Evolutionary conservation across 192 early-diverging fungal genomes (phyloP).

Genomic region (Geranomyces variabilis): DNA sequence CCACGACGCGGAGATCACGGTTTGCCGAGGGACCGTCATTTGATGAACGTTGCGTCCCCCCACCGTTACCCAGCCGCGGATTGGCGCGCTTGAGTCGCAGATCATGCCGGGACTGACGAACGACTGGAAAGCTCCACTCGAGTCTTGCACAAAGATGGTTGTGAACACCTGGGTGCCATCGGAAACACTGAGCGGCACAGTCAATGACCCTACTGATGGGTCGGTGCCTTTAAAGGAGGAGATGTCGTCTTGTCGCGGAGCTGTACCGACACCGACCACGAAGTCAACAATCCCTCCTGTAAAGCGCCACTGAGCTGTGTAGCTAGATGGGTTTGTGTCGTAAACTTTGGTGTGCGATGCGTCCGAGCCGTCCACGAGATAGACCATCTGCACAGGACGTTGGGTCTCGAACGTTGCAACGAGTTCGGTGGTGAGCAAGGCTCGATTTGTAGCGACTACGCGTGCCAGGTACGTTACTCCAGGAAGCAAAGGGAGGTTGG

Average conservation of each 20-base stretch:
- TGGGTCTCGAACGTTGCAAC: neutral
- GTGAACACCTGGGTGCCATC: neutral
- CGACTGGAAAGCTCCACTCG: neutral
- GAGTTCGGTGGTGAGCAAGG: constrained; percentile 1
- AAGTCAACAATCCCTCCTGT: neutral
- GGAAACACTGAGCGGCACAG: neutral
- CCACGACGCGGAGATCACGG: constrained; percentile 3
- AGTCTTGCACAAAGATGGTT: neutral
- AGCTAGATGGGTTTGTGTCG: neutral
- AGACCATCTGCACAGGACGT: neutral
- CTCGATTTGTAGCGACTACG: constrained; percentile 12
- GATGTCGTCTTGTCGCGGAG: neutral
- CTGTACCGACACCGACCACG: neutral
- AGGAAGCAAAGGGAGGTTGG: neutral
- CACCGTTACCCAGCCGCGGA: neutral
- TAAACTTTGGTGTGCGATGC: neutral
- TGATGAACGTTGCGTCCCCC: constrained; percentile 2
- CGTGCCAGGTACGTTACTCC: constrained; percentile 4
- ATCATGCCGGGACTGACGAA: neutral
- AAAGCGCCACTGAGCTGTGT: neutral
- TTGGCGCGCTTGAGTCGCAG: constrained; percentile 1
- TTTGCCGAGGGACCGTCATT: too few relatives aligned
- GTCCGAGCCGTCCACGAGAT: neutral
- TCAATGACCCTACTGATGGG: too few relatives aligned
- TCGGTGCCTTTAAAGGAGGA: neutral